A percentile compares a stretch with the other conserved stretches of the same genome.
Evolutionary conservation across 2,329 filamentous ascomycete genomes (phyloP).

Genomic region (Neocucurbitaria cava): DNA sequence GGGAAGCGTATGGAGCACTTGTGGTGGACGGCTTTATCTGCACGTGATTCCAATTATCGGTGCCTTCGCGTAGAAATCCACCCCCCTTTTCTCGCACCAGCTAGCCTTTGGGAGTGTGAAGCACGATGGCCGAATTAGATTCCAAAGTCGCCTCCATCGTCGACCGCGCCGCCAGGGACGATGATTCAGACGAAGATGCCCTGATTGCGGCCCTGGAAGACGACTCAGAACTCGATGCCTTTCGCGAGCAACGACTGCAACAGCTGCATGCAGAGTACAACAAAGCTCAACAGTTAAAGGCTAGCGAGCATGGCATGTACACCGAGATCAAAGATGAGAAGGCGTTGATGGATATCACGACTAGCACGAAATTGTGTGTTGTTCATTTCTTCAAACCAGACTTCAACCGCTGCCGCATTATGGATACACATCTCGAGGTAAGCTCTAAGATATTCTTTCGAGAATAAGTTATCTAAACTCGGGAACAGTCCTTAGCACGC

Average conservation of each 20-base stretch:
- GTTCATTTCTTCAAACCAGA: slow-evolving; percentile 71
- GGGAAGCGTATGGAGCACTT: too few relatives aligned
- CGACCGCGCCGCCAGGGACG: slow-evolving; percentile 50
- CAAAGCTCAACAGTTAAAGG: slow-evolving; percentile 60
- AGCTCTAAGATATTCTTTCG: slow-evolving; percentile 6
- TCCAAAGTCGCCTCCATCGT: slow-evolving; percentile 59
- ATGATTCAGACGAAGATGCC: slow-evolving; percentile 64
- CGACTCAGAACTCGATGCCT: slow-evolving; percentile 59
- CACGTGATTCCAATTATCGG: slow-evolving; percentile 26
- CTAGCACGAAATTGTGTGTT: slow-evolving; percentile 62
- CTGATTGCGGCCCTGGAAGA: slow-evolving; percentile 67
- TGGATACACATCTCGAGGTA: slow-evolving; percentile 65
- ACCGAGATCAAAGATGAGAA: slow-evolving; percentile 65
- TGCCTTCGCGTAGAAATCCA: slow-evolving; percentile 5
- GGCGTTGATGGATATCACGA: slow-evolving; percentile 66
- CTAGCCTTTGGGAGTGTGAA: slow-evolving; percentile 17
- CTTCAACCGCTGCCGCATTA: slow-evolving; percentile 66
- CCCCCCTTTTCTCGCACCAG: slow-evolving; percentile 24
- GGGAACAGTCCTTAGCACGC: slow-evolving; percentile 55
- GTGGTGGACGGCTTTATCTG: slow-evolving; percentile 1
- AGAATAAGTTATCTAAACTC: slow-evolving; percentile 1
- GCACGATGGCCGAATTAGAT: slow-evolving; percentile 56
- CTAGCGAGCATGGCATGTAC: slow-evolving; percentile 60
- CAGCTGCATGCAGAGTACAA: slow-evolving; percentile 64
- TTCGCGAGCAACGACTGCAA: slow-evolving; percentile 64